These are phyloP conservation scores for Teratosphaeria epicoccoides DNA, from an alignment of 2,329 filamentous ascomycete species.

Conservation along the genomic window DNA sequence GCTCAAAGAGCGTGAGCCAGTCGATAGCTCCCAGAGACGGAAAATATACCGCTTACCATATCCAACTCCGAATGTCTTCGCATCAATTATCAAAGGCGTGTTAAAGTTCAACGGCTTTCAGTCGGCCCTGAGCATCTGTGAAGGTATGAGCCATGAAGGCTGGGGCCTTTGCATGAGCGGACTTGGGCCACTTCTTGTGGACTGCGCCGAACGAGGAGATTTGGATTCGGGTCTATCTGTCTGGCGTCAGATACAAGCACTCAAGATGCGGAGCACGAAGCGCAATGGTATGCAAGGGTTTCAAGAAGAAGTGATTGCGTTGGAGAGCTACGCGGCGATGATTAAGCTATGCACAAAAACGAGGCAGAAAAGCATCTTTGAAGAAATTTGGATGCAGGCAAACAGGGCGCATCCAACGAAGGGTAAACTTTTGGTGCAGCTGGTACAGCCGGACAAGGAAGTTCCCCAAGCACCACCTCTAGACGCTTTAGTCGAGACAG, in stretches of 20 bases:
- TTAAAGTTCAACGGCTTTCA: slow-evolving; percentile 37
- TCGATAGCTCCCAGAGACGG: slow-evolving; percentile 6
- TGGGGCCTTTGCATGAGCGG: slow-evolving; percentile 35
- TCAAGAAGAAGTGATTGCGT: slow-evolving; percentile 6
- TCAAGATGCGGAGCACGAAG: slow-evolving; percentile 8
- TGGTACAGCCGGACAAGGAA: slow-evolving; percentile 7
- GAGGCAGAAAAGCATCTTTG: slow-evolving; percentile 8
- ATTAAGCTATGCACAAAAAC: slow-evolving; percentile 8
- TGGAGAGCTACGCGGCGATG: slow-evolving; percentile 13
- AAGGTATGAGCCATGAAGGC: slow-evolving; percentile 33
- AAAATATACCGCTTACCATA: slow-evolving; percentile 34
- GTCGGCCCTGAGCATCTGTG: slow-evolving; percentile 31
- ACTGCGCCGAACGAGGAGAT: slow-evolving; percentile 31
- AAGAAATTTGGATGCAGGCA: slow-evolving; percentile 10
- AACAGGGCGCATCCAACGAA: slow-evolving; percentile 3
- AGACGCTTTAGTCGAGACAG: not conserved
- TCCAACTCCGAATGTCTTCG: slow-evolving; percentile 35
- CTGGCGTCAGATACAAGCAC: slow-evolving; percentile 32
- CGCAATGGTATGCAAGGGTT: not conserved
- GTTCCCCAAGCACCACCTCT: not conserved
- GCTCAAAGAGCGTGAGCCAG: not conserved
- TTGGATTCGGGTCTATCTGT: slow-evolving; percentile 28
- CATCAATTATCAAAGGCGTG: slow-evolving; percentile 31
- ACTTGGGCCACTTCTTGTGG: slow-evolving; percentile 29
- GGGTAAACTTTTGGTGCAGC: slow-evolving; percentile 1